A percentile compares a stretch with the other conserved stretches of the same genome.
phyloP scores from a whole-genome alignment of 345 rosid species.

The Psidium guajava region DNA sequence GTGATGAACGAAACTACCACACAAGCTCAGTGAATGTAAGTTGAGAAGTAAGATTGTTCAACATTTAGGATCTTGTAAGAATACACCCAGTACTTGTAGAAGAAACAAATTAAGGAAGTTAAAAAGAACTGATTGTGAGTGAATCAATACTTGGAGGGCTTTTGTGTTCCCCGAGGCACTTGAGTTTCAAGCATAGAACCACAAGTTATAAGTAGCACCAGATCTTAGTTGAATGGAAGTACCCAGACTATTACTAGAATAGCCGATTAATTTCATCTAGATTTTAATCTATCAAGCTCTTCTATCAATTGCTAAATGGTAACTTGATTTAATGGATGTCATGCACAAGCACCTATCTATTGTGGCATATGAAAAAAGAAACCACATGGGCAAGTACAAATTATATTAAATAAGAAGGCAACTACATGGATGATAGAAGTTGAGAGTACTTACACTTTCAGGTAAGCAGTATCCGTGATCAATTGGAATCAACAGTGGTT shows the following conservation, averaged over 20 bases:
- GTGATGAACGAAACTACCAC: background rate
- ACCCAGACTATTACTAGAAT: background rate
- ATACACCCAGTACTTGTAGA: background rate
- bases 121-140: background rate
- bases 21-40: background rate
- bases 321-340: background rate
- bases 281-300: background rate
- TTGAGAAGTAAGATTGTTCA: background rate
- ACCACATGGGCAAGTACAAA: background rate
- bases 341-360: background rate
- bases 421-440: background rate
- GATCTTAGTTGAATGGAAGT: background rate
- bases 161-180: background rate
- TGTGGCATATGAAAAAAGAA: background rate
- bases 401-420: background rate
- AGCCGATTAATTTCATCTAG: background rate
- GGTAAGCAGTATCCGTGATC: slow-evolving; percentile 44
- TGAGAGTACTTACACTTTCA: slow-evolving; percentile 20
- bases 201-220: background rate
- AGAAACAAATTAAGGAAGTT: background rate
- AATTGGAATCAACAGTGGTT: slow-evolving; percentile 23
- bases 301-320: background rate
- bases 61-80: background rate
- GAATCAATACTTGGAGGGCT: background rate
- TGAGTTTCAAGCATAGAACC: background rate